These are phyloP conservation scores for Venturia aucupariae DNA, from an alignment of 2,329 filamentous ascomycete genomes.

Conservation along the genomic window DNA sequence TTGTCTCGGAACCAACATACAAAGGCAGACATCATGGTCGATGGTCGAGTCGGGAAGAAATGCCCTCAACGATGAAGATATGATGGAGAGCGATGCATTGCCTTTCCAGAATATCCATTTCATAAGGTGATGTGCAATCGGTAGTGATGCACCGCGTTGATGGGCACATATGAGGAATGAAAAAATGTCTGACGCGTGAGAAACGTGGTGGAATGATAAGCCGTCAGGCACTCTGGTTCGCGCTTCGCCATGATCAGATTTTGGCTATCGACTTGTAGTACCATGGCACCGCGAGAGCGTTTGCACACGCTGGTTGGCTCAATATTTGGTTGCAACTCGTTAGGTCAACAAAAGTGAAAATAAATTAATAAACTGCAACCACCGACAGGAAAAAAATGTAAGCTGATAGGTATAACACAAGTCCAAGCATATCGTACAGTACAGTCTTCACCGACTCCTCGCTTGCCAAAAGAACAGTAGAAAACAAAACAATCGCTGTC, in stretches of 20 bases:
- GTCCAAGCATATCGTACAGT: neutral
- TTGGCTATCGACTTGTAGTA: neutral
- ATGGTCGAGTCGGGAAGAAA: neutral
- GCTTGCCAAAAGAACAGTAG: neutral
- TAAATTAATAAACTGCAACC: neutral
- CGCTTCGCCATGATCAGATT: neutral
- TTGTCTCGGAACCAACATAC: neutral
- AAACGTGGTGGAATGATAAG: too few relatives aligned
- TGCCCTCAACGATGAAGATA: neutral
- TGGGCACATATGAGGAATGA: neutral
- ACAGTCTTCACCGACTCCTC: neutral
- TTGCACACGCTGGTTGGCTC: neutral
- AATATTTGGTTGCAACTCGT: neutral
- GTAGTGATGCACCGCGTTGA: too few relatives aligned
- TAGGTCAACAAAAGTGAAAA: too few relatives aligned
- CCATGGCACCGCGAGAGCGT: neutral
- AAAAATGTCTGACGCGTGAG: neutral
- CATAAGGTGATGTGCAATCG: too few relatives aligned
- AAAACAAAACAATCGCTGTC: neutral
- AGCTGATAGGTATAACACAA: neutral
- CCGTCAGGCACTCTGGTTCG: too few relatives aligned
- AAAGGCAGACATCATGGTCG: neutral
- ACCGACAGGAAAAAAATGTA: neutral
- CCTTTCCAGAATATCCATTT: neutral
- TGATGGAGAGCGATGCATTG: neutral